phyloP scores from a whole-genome alignment of 768 basidiomycete species.

The Suillus placidus region DNA sequence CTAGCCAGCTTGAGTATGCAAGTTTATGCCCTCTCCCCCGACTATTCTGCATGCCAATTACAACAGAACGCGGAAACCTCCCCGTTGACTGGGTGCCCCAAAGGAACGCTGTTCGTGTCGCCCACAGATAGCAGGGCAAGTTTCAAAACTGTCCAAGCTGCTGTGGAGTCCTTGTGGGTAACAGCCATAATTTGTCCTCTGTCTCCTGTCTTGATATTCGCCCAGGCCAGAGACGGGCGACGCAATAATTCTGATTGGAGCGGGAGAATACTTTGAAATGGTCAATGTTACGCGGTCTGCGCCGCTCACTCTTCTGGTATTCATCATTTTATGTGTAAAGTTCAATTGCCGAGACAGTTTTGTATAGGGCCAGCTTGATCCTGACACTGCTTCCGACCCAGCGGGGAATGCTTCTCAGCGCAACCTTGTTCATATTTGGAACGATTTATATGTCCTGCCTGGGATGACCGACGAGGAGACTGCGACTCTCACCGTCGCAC shows the following conservation, averaged over 20 bases:
- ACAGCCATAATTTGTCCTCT: not conserved
- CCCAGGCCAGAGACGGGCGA: constrained; percentile 41
- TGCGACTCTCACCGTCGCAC: constrained; percentile 58
- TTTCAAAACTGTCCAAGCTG: constrained; percentile 28
- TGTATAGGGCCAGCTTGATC: constrained; percentile 47
- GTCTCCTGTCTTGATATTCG: not conserved
- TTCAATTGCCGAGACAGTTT: not conserved
- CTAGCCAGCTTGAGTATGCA: not conserved
- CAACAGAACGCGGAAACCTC: constrained; percentile 44
- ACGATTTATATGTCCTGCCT: constrained; percentile 47
- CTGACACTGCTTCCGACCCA: constrained; percentile 36
- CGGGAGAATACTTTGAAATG: constrained; percentile 35
- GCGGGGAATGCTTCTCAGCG: constrained; percentile 43
- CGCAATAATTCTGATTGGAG: constrained; percentile 31
- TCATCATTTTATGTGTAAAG: constrained; percentile 2
- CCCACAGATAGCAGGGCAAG: constrained; percentile 31
- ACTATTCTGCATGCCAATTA: constrained; percentile 49
- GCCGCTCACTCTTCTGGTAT: constrained; percentile 32
- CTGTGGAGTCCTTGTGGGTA: constrained; percentile 43
- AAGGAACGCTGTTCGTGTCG: constrained; percentile 38
- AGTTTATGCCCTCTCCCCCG: constrained; percentile 42
- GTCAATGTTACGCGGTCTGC: constrained; percentile 36
- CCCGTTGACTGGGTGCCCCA: constrained; percentile 52
- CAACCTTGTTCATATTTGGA: constrained; percentile 55
- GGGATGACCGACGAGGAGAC: constrained; percentile 61